Percentiles rank a stretch among this genome's conserved stretches.
Conservation (phyloP, 2,329 filamentous ascomycete genomes). For the Clarireedia hainanense region DNA sequence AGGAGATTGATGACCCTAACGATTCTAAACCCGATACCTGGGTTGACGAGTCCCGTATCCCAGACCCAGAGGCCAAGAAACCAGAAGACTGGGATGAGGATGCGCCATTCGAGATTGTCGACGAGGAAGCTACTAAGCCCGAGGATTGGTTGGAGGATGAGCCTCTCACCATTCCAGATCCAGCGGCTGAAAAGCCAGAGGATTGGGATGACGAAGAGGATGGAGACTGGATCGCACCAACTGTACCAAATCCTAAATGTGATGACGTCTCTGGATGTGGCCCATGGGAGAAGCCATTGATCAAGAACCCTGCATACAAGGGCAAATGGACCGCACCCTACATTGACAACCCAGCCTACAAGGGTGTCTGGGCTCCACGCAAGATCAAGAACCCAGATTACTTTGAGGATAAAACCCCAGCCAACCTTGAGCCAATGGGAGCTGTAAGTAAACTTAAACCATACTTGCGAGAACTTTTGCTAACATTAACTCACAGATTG, state of each 20-base stretch:
- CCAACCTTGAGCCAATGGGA: conserved; percentile 97
- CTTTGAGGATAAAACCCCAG: conserved; percentile 93
- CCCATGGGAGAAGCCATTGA: conserved; percentile 84
- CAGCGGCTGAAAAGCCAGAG: conserved; percentile 93
- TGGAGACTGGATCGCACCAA: conserved; percentile 83
- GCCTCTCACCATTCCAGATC: conserved; percentile 74
- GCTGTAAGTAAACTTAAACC: conserved; percentile 56
- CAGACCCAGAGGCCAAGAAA: conserved; percentile 90
- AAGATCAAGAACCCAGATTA: conserved; percentile 97
- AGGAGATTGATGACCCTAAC: conserved; percentile 91
- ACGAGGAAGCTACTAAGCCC: conserved; percentile 83
- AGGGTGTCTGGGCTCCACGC: conserved; percentile 86
- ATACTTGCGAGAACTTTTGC: conserved; percentile 10
- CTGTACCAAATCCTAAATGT: conserved; percentile 93
- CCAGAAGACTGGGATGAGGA: conserved; percentile 99
- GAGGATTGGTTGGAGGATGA: conserved; percentile 96
- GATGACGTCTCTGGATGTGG: conserved; percentile 89
- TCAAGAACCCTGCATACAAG: conserved; percentile 88
- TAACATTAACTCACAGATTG: conserved; percentile 52
- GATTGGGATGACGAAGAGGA: conserved; percentile 99
- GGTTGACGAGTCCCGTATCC: conserved; percentile 88
- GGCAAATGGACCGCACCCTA: conserved; percentile 89
- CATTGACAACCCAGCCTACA: conserved; percentile 97
- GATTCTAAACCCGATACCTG: conserved; percentile 93
- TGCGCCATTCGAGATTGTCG: conserved; percentile 90